A percentile compares a stretch with the other conserved stretches of the same genome.
phyloP scores from a whole-genome alignment of 805 yeast genomes.

The Geotrichum ghanense region DNA sequence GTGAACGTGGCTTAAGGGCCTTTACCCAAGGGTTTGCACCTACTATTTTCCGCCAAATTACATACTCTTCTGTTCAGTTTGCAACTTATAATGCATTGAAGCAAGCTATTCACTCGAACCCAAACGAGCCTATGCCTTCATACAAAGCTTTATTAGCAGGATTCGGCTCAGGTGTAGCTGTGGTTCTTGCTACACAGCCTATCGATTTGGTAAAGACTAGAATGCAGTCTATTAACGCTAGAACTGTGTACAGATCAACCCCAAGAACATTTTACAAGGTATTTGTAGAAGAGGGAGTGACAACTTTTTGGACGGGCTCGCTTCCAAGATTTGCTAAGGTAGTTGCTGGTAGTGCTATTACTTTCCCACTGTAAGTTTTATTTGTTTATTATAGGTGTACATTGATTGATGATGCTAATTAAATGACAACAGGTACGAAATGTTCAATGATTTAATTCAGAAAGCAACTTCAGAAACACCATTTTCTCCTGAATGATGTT shows the following conservation, averaged over 20 bases:
- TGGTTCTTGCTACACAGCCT: conserved; percentile 75
- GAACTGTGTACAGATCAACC: conserved; percentile 25
- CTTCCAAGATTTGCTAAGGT: conserved; percentile 59
- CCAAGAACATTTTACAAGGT: conserved; percentile 25
- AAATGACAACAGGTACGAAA: not conserved
- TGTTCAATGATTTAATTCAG: not conserved
- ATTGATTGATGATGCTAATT: too few species aligned
- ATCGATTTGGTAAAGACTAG: conserved; percentile 79
- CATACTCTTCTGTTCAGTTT: conserved; percentile 72
- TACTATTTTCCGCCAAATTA: conserved; percentile 70
- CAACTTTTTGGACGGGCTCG: conserved; percentile 27
- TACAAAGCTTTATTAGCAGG: conserved; percentile 33
- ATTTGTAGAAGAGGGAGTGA: conserved; percentile 31
- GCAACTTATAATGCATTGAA: conserved; percentile 70
- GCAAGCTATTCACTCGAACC: conserved; percentile 34
- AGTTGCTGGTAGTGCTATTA: conserved; percentile 58
- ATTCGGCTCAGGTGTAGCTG: conserved; percentile 56
- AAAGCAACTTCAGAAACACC: not conserved
- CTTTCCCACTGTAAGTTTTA: conserved; percentile 49
- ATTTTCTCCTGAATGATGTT: not conserved
- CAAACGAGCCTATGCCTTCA: conserved; percentile 22
- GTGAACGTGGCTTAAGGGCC: conserved; percentile 61
- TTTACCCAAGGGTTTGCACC: conserved; percentile 74
- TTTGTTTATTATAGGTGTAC: too few species aligned
- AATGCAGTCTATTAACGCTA: conserved; percentile 52